These are phyloP conservation scores for Dalbergia cochinchinensis DNA, from an alignment of 306 rosid genomes.

Conservation along the genomic window DNA sequence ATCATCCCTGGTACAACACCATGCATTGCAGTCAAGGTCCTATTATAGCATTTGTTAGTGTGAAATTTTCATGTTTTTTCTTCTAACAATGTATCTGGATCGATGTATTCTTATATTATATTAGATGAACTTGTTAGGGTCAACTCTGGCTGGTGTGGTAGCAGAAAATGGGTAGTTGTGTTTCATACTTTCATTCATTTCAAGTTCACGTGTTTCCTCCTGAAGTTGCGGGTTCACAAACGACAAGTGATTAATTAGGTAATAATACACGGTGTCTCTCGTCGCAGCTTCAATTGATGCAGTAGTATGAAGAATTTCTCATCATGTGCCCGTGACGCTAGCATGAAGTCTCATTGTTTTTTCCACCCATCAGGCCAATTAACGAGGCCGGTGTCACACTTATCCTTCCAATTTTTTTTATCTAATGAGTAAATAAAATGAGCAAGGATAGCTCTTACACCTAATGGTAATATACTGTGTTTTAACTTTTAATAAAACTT, in stretches of 20 bases:
- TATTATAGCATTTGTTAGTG: background rate
- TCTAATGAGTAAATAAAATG: too few relatives aligned
- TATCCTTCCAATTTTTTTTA: too few relatives aligned
- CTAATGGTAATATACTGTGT: too few relatives aligned
- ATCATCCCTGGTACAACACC: background rate
- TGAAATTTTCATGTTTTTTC: background rate
- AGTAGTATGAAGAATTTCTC: background rate
- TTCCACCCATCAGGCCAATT: background rate
- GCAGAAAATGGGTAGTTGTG: background rate
- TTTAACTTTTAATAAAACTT: too few relatives aligned
- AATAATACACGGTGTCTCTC: conserved; percentile 15
- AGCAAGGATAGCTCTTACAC: too few relatives aligned
- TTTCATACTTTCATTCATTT: background rate
- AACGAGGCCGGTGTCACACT: background rate
- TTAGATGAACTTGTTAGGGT: background rate
- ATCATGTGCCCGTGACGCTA: conserved; percentile 33
- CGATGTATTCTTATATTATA: background rate
- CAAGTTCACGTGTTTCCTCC: conserved; percentile 47
- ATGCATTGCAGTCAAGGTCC: background rate
- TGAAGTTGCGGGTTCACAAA: conserved; percentile 28
- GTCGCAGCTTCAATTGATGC: background rate
- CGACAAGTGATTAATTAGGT: conserved; percentile 37
- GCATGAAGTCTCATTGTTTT: background rate
- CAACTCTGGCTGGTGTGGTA: background rate
- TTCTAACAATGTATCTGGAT: conserved; percentile 32